A percentile compares a stretch with the other conserved stretches of the same genome.
phyloP scores from a whole-genome alignment of 768 basidiomycete genomes.

The Crucibulum laeve region DNA sequence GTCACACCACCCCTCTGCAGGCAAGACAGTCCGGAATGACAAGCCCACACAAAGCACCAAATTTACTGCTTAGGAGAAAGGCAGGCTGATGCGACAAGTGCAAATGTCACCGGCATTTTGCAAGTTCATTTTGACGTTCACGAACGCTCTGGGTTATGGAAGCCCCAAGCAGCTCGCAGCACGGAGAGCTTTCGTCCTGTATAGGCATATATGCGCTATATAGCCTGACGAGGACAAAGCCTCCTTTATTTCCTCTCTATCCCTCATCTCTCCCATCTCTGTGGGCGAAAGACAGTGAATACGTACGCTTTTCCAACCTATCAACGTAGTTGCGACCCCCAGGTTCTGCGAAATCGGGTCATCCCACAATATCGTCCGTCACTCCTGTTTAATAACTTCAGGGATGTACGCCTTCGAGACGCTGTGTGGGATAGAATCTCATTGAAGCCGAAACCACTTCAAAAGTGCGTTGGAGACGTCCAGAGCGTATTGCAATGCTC shows the following conservation, averaged over 20 bases:
- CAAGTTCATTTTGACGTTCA: constrained; percentile 41
- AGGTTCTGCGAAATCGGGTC: not conserved
- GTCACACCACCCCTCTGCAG: too few relatives aligned
- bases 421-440: not conserved
- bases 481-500: too few relatives aligned
- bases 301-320: not conserved
- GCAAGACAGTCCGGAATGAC: too few relatives aligned
- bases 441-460: too few relatives aligned
- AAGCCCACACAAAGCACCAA: too few relatives aligned
- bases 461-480: too few relatives aligned
- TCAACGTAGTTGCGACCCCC: not conserved
- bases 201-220: constrained; percentile 50
- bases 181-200: constrained; percentile 51
- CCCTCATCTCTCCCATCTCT: not conserved
- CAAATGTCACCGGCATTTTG: constrained; percentile 43
- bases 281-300: not conserved
- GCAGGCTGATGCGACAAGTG: constrained; percentile 55
- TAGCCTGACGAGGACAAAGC: constrained; percentile 52
- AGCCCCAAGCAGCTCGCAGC: constrained; percentile 60
- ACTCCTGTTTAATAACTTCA: not conserved
- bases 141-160: constrained; percentile 53
- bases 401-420: not conserved
- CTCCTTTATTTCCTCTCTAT: not conserved
- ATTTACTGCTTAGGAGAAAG: too few relatives aligned
- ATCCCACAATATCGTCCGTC: not conserved